These are phyloP conservation scores for Paradendryphiella salina DNA, from an alignment of 2,329 filamentous ascomycete genomes.

Conservation along the genomic window DNA sequence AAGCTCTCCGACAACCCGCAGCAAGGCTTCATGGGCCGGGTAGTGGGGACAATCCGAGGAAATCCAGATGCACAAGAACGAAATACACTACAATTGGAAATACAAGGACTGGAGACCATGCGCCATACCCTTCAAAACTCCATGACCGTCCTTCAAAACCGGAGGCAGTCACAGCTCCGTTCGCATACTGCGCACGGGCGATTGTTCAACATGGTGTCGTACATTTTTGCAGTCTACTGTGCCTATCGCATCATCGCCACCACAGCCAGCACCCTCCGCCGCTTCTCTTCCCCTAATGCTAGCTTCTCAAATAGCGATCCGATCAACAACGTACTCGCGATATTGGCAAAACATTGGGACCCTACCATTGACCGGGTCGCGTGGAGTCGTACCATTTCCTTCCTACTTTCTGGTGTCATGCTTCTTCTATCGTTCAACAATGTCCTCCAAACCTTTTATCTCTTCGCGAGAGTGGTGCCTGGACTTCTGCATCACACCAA, in stretches of 20 bases:
- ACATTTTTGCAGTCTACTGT: constrained; percentile 79
- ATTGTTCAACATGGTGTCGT: constrained; percentile 64
- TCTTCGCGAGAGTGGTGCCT: constrained; percentile 77
- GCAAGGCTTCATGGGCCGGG: constrained; percentile 70
- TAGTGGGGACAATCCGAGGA: constrained; percentile 71
- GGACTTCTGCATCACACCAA: constrained; percentile 72
- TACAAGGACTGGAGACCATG: constrained; percentile 80
- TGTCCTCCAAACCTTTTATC: constrained; percentile 80
- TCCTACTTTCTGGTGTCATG: constrained; percentile 80
- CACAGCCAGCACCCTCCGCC: constrained; percentile 66
- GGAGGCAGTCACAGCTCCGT: constrained; percentile 66
- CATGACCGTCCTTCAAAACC: constrained; percentile 64
- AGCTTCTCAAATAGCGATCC: constrained; percentile 74
- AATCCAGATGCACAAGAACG: constrained; percentile 59
- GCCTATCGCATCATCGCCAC: constrained; percentile 80
- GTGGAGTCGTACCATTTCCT: constrained; percentile 84
- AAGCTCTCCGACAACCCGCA: constrained; percentile 58
- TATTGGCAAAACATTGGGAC: constrained; percentile 82
- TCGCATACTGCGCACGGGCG: constrained; percentile 69
- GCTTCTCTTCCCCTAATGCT: constrained; percentile 54
- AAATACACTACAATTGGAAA: constrained; percentile 68
- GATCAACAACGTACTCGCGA: constrained; percentile 78
- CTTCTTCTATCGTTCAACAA: constrained; percentile 79
- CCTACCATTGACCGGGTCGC: constrained; percentile 78
- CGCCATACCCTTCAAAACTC: constrained; percentile 69